Percentiles rank a stretch among this genome's conserved stretches.
Evolutionary conservation across 176 grass and related monocot species (phyloP).

Genomic region (Typha latifolia): DNA sequence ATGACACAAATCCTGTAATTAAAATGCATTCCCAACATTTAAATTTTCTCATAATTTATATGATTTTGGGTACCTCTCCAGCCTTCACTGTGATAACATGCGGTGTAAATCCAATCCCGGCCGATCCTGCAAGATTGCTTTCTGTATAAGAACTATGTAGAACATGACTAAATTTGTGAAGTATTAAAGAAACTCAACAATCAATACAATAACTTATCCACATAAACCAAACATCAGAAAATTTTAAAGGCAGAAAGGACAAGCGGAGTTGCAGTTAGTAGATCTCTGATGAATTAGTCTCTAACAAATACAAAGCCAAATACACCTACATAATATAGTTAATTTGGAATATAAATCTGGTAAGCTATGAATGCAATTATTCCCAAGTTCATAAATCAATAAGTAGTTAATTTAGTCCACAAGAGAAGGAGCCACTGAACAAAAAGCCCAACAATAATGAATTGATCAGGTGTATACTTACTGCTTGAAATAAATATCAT

Average conservation of each 20-base stretch:
- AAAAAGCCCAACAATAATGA: too few species aligned
- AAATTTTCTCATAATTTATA: not conserved
- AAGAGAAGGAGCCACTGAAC: too few species aligned
- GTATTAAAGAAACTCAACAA: not conserved
- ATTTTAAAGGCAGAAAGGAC: not conserved
- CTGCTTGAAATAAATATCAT: not conserved
- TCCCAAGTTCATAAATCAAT: too few species aligned
- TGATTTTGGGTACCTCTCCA: slow-evolving; percentile 62
- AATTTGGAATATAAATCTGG: too few species aligned
- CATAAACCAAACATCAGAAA: not conserved
- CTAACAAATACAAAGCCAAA: too few species aligned
- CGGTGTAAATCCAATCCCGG: slow-evolving; percentile 84
- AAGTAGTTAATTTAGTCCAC: too few species aligned
- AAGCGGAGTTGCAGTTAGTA: not conserved
- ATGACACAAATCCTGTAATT: not conserved
- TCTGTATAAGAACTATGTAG: not conserved
- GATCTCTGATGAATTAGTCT: not conserved
- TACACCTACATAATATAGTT: too few species aligned
- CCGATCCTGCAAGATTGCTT: slow-evolving; percentile 43
- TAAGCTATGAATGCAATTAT: too few species aligned
- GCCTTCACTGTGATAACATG: slow-evolving; percentile 89
- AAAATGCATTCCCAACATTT: not conserved
- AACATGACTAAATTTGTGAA: not conserved
- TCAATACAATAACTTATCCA: not conserved
- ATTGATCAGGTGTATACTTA: not conserved